Percentiles rank a stretch among this genome's conserved stretches.
Conservation (phyloP, 768 basidiomycete species). For the Daedaleopsis nitida region DNA sequence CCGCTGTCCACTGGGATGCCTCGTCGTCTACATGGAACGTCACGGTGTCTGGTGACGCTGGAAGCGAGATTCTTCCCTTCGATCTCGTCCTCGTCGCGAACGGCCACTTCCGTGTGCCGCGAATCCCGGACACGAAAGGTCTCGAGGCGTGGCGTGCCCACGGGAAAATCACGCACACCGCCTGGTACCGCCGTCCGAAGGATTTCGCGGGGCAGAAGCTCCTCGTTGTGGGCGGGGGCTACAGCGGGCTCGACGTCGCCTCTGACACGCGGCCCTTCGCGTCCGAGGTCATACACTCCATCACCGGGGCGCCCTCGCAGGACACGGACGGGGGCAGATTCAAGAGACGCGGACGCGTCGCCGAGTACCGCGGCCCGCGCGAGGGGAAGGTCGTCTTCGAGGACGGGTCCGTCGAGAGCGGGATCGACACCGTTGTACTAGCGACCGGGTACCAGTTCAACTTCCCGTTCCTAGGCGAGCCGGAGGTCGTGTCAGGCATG, state of each 20-base stretch:
- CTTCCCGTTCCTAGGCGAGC: slow-evolving; percentile 62
- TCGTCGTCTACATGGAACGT: slow-evolving; percentile 48
- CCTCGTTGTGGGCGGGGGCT: slow-evolving; percentile 50
- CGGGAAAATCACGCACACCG: slow-evolving; percentile 62
- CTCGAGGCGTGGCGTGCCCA: slow-evolving; percentile 55
- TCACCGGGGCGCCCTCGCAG: slow-evolving; percentile 35
- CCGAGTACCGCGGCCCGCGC: slow-evolving; percentile 39
- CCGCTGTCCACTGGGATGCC: slow-evolving; percentile 42
- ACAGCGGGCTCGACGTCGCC: slow-evolving; percentile 71
- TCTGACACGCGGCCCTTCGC: slow-evolving; percentile 53
- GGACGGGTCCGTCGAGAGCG: slow-evolving; percentile 56
- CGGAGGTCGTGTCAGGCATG: slow-evolving; percentile 36
- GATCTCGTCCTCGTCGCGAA: slow-evolving; percentile 74
- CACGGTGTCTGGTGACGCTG: slow-evolving; percentile 8
- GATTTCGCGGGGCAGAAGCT: slow-evolving; percentile 36
- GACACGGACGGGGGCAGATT: slow-evolving; percentile 25
- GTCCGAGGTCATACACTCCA: slow-evolving; percentile 56
- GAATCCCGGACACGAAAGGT: slow-evolving; percentile 64
- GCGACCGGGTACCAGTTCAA: slow-evolving; percentile 75
- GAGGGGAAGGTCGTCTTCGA: slow-evolving; percentile 56
- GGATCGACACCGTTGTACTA: slow-evolving; percentile 65
- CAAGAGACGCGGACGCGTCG: slow-evolving; percentile 42
- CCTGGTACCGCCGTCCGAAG: slow-evolving; percentile 62
- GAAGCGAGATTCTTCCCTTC: slow-evolving; percentile 41
- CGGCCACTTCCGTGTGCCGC: slow-evolving; percentile 71